Evolutionary conservation across 164 flowering plant genomes (phyloP).

Genomic region (Saururus chinensis): DNA sequence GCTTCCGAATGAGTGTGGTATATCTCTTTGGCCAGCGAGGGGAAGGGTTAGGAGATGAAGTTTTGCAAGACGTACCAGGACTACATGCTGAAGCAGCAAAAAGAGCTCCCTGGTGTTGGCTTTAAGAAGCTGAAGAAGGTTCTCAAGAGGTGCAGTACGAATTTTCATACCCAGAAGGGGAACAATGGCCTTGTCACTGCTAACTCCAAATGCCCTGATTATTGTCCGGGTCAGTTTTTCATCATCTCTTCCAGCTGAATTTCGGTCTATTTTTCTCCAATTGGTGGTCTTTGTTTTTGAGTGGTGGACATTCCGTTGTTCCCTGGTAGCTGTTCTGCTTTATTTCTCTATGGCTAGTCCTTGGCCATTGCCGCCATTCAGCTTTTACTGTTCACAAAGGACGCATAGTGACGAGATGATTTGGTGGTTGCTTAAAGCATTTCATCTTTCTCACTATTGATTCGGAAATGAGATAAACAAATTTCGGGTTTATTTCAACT

Average conservation of each 20-base stretch:
- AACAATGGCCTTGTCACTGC: constrained; percentile 9
- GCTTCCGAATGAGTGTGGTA: no score
- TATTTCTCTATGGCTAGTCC: no score
- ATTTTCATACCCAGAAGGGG: constrained; percentile 17
- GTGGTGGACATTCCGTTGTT: neutral
- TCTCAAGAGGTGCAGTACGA: constrained; percentile 56
- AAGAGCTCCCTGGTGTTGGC: constrained; percentile 56
- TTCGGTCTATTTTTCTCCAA: no score
- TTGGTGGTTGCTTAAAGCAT: no score
- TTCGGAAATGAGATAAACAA: no score
- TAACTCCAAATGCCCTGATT: constrained; percentile 26
- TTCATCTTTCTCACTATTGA: no score
- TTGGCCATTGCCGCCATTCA: no score
- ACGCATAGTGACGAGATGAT: no score
- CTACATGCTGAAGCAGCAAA: constrained; percentile 63
- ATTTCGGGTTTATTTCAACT: no score
- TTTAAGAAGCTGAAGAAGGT: constrained; percentile 75
- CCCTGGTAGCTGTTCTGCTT: no score
- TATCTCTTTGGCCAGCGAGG: neutral
- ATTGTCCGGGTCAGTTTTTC: constrained; percentile 37
- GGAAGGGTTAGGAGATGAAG: constrained; percentile 41
- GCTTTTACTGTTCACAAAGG: no score
- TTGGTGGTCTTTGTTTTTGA: neutral
- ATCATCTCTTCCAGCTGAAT: neutral
- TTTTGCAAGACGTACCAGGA: constrained; percentile 84